These are phyloP conservation scores for Cadophora sp. DNA, from an alignment of 2,329 filamentous ascomycete species.

Conservation along the genomic window DNA sequence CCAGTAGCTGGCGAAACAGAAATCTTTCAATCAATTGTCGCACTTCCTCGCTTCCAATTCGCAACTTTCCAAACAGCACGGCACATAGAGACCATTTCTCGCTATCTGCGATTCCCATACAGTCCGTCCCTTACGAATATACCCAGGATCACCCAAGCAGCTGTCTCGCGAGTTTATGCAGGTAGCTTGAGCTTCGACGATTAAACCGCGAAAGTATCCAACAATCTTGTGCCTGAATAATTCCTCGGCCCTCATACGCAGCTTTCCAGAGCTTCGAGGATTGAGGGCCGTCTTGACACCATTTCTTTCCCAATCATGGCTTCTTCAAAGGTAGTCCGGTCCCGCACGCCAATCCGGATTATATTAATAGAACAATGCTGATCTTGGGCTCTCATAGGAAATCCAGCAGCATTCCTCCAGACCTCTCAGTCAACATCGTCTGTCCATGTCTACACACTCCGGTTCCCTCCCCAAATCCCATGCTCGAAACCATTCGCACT, in stretches of 20 bases:
- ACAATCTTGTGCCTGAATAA: conserved; percentile 30
- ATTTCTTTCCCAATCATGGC: conserved; percentile 56
- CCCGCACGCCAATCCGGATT: conserved; percentile 37
- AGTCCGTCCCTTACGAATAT: background rate
- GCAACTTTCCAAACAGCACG: conserved; percentile 9
- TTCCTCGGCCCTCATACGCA: conserved; percentile 44
- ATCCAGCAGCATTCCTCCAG: conserved; percentile 66
- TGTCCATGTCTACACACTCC: conserved; percentile 63
- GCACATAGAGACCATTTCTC: conserved; percentile 17
- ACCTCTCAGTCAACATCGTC: conserved; percentile 69
- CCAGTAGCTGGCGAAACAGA: conserved; percentile 20
- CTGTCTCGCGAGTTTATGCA: conserved; percentile 40
- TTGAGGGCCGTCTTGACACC: conserved; percentile 44
- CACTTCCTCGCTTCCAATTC: conserved; percentile 25
- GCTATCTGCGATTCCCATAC: conserved; percentile 14
- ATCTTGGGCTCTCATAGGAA: conserved; percentile 55
- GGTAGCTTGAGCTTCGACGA: conserved; percentile 39
- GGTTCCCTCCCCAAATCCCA: conserved; percentile 59
- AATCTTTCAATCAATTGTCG: conserved; percentile 21
- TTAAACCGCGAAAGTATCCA: conserved; percentile 15
- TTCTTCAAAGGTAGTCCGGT: conserved; percentile 63
- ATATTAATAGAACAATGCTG: conserved; percentile 43
- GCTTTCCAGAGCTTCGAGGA: conserved; percentile 45
- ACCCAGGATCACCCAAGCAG: conserved; percentile 20
- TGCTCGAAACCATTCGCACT: conserved; percentile 78